These are phyloP conservation scores for Rhizopogon roseolus DNA, from an alignment of 768 basidiomycete species.

Conservation along the genomic window DNA sequence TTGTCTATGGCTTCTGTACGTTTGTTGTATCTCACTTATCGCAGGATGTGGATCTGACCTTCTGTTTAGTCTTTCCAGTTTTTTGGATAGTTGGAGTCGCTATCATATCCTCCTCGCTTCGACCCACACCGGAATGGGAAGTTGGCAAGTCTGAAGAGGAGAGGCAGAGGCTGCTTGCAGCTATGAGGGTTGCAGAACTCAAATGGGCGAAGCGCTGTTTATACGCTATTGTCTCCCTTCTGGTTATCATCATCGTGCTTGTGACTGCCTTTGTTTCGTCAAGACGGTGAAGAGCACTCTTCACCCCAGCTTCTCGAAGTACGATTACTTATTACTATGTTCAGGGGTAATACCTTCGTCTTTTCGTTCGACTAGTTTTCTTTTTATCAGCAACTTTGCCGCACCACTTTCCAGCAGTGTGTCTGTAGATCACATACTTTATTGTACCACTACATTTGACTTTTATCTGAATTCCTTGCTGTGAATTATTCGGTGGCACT, in stretches of 20 bases:
- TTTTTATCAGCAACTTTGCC: background rate
- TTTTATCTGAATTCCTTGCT: background rate
- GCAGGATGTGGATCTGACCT: background rate
- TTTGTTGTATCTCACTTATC: constrained; percentile 7
- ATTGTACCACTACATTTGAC: background rate
- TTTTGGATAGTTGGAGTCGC: constrained; percentile 59
- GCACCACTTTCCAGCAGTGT: background rate
- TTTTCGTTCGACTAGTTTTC: background rate
- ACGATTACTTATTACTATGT: too few species aligned
- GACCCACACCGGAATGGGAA: constrained; percentile 47
- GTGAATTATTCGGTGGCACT: too few species aligned
- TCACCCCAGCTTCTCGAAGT: background rate
- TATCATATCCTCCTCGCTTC: constrained; percentile 51
- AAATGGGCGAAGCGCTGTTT: constrained; percentile 58
- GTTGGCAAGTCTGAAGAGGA: constrained; percentile 52
- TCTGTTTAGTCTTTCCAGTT: constrained; percentile 47
- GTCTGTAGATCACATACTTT: background rate
- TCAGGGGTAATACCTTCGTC: background rate
- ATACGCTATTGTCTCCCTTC: constrained; percentile 45
- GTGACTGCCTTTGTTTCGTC: constrained; percentile 18
- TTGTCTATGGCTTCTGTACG: constrained; percentile 62
- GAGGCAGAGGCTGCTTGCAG: constrained; percentile 37
- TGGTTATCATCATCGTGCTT: constrained; percentile 30
- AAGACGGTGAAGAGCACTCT: constrained; percentile 16
- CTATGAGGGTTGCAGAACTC: constrained; percentile 43